Conservation (phyloP, 1,284 basidiomycete genomes). For the Ceratobasidium sp. region DNA sequence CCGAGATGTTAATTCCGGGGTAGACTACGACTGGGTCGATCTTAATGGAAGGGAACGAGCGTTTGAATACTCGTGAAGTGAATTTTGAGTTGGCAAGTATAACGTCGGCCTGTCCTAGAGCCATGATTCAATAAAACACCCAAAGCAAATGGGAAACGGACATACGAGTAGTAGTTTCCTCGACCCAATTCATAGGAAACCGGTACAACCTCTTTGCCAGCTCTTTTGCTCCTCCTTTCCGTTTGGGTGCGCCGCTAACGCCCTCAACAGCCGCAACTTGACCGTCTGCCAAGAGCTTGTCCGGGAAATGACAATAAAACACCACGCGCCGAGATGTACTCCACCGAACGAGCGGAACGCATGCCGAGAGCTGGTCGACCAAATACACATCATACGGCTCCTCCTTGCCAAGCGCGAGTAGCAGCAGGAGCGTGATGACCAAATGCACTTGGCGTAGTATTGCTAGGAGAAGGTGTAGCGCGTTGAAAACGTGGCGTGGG, state of each 20-base stretch:
- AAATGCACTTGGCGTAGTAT: conserved; percentile 90
- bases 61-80: conserved; percentile 79
- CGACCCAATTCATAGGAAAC: conserved; percentile 87
- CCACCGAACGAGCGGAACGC: conserved; percentile 80
- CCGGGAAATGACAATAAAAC: conserved; percentile 98
- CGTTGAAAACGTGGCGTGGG: conserved; percentile 78
- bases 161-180: conserved; percentile 88
- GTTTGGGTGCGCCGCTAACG: conserved; percentile 24
- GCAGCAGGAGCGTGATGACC: conserved; percentile 65
- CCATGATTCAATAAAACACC: conserved; percentile 22
- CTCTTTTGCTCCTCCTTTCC: conserved; percentile 46
- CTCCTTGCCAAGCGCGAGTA: conserved; percentile 47
- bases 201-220: conserved; percentile 80
- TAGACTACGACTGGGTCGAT: conserved; percentile 80
- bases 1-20: conserved; percentile 85
- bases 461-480: conserved; percentile 88
- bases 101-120: conserved; percentile 80
- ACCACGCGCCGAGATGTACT: conserved; percentile 79
- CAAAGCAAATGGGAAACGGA: conserved; percentile 40
- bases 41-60: conserved; percentile 75
- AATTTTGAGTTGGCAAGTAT: conserved; percentile 94
- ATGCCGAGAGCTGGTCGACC: conserved; percentile 93
- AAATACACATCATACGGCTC: conserved; percentile 83
- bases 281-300: conserved; percentile 86
- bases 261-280: conserved; percentile 64